phyloP scores from a whole-genome alignment of 257 asterid genomes.

The Verbascum thapsus region DNA sequence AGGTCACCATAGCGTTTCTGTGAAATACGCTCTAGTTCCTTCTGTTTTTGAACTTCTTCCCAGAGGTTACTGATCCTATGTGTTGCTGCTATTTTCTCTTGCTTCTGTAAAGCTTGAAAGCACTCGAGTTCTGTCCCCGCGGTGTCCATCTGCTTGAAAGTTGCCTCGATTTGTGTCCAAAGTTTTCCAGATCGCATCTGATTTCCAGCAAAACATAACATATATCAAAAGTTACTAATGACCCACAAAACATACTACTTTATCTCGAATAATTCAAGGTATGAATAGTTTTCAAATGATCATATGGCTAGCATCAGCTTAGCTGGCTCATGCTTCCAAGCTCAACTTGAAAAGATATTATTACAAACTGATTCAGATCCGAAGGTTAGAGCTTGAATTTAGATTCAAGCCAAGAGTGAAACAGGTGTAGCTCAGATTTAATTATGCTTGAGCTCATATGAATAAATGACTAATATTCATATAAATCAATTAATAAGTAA shows the following conservation, averaged over 20 bases:
- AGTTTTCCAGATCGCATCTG: conserved; percentile 83
- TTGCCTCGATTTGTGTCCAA: conserved; percentile 73
- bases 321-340: no score
- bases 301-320: neutral
- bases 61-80: conserved; percentile 78
- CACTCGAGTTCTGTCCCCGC: conserved; percentile 89
- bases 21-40: conserved; percentile 72
- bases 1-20: conserved; percentile 80
- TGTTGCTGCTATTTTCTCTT: conserved; percentile 76
- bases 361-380: no score
- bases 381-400: no score
- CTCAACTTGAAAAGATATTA: no score
- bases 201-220: neutral
- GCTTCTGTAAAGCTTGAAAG: conserved; percentile 77
- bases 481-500: no score
- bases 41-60: conserved; percentile 99
- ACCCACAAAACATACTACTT: no score
- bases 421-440: no score
- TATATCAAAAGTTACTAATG: conserved; percentile 1
- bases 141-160: conserved; percentile 84
- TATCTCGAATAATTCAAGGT: neutral
- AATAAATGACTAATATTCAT: no score
- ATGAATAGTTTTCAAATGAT: neutral
- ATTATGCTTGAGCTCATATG: no score
- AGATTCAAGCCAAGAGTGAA: no score